These are phyloP conservation scores for Trichoderma brevicompactum DNA, from an alignment of 2,329 filamentous ascomycete species.

Conservation along the genomic window DNA sequence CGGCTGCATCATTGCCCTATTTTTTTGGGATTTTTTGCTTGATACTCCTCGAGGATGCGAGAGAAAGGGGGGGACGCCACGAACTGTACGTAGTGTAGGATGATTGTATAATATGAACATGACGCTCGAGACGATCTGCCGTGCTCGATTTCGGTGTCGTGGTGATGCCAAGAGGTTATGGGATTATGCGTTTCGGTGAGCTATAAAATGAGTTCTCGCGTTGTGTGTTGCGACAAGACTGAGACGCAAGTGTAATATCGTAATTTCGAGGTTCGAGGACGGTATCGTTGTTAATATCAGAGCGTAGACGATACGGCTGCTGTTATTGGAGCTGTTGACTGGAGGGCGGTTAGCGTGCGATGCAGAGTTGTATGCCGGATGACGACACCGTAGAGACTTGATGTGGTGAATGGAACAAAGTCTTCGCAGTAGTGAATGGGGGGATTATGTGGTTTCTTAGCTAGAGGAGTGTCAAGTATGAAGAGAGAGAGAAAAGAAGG, in stretches of 20 bases:
- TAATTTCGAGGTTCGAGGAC: no score
- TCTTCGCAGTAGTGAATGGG: not conserved
- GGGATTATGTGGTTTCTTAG: not conserved
- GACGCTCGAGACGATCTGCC: conserved; percentile 7
- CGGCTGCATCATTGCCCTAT: conserved; percentile 11
- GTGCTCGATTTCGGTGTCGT: not conserved
- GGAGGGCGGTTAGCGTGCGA: not conserved
- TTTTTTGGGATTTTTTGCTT: conserved; percentile 17
- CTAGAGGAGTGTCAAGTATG: no score
- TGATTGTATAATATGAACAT: conserved; percentile 34
- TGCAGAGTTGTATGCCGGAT: not conserved
- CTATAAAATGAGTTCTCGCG: not conserved
- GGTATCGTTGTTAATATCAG: not conserved
- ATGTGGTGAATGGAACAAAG: not conserved
- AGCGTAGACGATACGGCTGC: not conserved
- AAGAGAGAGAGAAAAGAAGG: not conserved
- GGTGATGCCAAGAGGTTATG: not conserved
- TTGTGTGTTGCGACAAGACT: not conserved
- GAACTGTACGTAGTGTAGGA: conserved; percentile 31
- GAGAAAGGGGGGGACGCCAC: conserved; percentile 26
- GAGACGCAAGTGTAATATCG: not conserved
- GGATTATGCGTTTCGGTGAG: not conserved
- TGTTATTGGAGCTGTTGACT: not conserved
- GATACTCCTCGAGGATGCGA: conserved; percentile 16
- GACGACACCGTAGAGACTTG: not conserved